Evolutionary conservation across 768 basidiomycete genomes (phyloP).

Genomic region (Lentinula lateritia): DNA sequence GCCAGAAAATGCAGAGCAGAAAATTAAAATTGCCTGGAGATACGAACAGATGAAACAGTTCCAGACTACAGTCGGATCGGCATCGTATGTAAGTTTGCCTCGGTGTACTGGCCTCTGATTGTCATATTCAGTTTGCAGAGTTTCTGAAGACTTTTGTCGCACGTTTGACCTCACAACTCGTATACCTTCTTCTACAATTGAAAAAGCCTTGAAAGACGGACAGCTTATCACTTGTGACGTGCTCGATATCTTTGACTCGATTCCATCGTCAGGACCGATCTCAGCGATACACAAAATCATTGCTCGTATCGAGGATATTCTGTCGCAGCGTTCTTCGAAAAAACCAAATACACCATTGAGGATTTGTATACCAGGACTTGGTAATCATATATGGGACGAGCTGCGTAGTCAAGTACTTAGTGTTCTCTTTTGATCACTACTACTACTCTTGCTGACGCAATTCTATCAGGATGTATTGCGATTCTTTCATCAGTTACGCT

Average conservation of each 20-base stretch:
- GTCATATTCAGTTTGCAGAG: slow-evolving; percentile 24
- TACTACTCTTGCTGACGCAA: too few species aligned
- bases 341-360: slow-evolving; percentile 35
- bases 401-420: slow-evolving; percentile 43
- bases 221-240: slow-evolving; percentile 29
- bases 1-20: slow-evolving; percentile 35
- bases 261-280: not conserved
- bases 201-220: slow-evolving; percentile 33
- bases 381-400: slow-evolving; percentile 69
- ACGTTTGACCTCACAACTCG: slow-evolving; percentile 68
- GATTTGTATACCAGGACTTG: slow-evolving; percentile 58
- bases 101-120: not conserved
- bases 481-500: slow-evolving; percentile 68
- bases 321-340: slow-evolving; percentile 19
- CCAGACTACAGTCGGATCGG: slow-evolving; percentile 66
- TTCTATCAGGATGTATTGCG: slow-evolving; percentile 53
- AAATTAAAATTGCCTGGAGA: slow-evolving; percentile 95
- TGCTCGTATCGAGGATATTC: slow-evolving; percentile 21
- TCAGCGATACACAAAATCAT: slow-evolving; percentile 17
- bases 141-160: slow-evolving; percentile 57
- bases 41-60: slow-evolving; percentile 93
- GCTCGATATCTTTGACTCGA: not conserved
- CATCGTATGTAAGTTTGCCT: slow-evolving; percentile 39
- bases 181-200: slow-evolving; percentile 47
- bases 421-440: not conserved